phyloP scores from a whole-genome alignment of 2,329 filamentous ascomycete genomes.

The Aureobasidium subglaciale region DNA sequence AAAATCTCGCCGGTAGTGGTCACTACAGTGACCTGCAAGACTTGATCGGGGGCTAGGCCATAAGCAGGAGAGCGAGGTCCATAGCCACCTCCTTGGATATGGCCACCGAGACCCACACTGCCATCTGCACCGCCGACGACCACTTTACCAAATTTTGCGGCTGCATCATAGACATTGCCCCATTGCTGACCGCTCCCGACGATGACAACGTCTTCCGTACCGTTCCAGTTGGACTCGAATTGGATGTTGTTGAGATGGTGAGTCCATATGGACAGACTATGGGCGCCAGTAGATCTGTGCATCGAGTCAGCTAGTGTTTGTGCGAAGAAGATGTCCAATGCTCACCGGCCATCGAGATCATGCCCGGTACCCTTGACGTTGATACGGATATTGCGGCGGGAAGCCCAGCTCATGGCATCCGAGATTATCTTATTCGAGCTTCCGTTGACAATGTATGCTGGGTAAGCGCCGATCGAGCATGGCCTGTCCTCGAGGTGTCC shows the following conservation, averaged over 20 bases:
- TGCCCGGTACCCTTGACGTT: background rate
- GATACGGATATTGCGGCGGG: background rate
- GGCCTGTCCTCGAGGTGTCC: background rate
- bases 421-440: background rate
- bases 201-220: background rate
- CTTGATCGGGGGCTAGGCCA: constrained; percentile 19
- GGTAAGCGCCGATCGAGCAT: background rate
- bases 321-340: background rate
- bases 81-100: constrained; percentile 18
- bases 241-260: background rate
- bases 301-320: background rate
- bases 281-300: background rate
- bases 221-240: background rate
- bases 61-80: constrained; percentile 15
- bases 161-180: background rate
- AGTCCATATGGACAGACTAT: background rate
- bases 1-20: constrained; percentile 17
- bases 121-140: background rate
- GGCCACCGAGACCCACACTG: constrained; percentile 14
- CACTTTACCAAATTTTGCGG: background rate
- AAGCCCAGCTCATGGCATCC: background rate
- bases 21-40: constrained; percentile 17
- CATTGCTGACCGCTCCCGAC: background rate
- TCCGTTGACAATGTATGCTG: background rate
- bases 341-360: background rate